A percentile compares a stretch with the other conserved stretches of the same genome.
These are phyloP conservation scores for Liriodendron chinense DNA, from an alignment of 164 flowering plant species.

Conservation along the genomic window DNA sequence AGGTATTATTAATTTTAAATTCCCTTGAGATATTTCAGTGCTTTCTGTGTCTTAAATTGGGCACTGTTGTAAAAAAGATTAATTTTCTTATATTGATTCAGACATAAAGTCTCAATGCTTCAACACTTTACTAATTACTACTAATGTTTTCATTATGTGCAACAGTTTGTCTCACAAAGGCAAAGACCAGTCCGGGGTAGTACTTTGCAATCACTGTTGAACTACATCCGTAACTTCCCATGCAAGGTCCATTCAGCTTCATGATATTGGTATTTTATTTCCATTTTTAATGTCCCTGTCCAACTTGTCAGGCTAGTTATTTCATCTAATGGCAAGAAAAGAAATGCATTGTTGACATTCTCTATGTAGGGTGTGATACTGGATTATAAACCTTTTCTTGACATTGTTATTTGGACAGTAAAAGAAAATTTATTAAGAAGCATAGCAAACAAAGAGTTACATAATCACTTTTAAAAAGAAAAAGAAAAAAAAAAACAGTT, in stretches of 20 bases:
- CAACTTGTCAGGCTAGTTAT: constrained; percentile 3
- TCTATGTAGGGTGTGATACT: not conserved
- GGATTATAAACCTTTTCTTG: not conserved
- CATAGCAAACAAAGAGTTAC: too few species aligned
- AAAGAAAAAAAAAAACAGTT: too few species aligned
- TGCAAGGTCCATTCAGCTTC: constrained; percentile 64
- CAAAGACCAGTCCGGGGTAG: constrained; percentile 80
- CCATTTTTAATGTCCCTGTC: constrained; percentile 2
- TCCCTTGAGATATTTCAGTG: not conserved
- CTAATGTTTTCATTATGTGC: not conserved
- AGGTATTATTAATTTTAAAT: constrained; percentile 38
- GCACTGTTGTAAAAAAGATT: too few species aligned
- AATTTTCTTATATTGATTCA: too few species aligned
- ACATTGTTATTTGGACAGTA: too few species aligned
- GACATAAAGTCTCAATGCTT: too few species aligned
- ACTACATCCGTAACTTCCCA: constrained; percentile 62
- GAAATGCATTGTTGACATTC: not conserved
- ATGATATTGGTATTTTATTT: constrained; percentile 12
- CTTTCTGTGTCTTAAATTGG: not conserved
- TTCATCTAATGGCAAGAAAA: not conserved
- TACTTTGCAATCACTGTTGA: constrained; percentile 54
- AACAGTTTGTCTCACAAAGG: constrained; percentile 83
- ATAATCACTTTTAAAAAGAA: too few species aligned
- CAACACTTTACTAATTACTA: not conserved
- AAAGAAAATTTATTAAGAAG: too few species aligned